Conservation (phyloP, 495 filamentous ascomycete genomes). For the Staphylotrichum longicolle region DNA sequence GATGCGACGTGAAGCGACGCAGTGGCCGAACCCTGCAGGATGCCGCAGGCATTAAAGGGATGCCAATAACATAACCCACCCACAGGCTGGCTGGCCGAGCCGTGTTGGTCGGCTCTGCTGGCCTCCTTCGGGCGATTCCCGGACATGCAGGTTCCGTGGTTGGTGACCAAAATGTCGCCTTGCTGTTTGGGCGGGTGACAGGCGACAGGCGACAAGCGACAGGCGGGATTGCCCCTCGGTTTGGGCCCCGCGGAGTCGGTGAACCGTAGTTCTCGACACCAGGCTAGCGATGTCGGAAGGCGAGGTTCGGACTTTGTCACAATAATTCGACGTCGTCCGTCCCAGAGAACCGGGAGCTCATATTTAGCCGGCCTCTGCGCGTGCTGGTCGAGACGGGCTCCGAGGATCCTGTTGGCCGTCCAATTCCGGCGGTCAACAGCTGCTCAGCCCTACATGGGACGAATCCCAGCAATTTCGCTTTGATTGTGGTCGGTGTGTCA, state of each 20-base stretch:
- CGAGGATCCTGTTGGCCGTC: conserved; percentile 1
- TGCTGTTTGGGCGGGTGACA: no score
- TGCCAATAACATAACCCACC: neutral
- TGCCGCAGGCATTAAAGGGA: neutral
- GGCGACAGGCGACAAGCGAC: no score
- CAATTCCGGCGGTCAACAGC: conserved; percentile 10
- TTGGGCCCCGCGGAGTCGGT: neutral
- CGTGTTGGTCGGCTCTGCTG: conserved; percentile 1
- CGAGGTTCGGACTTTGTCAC: conserved; percentile 5
- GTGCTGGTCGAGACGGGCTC: neutral
- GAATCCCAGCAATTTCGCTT: neutral
- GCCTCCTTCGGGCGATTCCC: neutral
- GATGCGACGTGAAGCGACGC: neutral
- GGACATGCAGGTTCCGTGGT: conserved; percentile 11
- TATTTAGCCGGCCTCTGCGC: conserved; percentile 2
- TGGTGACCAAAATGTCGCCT: neutral
- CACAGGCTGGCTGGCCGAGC: conserved; percentile 5
- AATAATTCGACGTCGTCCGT: neutral
- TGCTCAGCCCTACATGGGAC: conserved; percentile 18
- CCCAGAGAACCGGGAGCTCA: neutral
- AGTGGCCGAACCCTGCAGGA: conserved; percentile 5
- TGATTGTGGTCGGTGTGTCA: neutral
- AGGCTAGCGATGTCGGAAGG: neutral
- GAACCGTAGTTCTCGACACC: neutral
- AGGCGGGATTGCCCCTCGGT: no score